Evolutionary conservation across 371 early-diverging fungal species (phyloP), one percentile per base, ranked within the genome.

Genomic region (Mucor circinelloides): DNA sequence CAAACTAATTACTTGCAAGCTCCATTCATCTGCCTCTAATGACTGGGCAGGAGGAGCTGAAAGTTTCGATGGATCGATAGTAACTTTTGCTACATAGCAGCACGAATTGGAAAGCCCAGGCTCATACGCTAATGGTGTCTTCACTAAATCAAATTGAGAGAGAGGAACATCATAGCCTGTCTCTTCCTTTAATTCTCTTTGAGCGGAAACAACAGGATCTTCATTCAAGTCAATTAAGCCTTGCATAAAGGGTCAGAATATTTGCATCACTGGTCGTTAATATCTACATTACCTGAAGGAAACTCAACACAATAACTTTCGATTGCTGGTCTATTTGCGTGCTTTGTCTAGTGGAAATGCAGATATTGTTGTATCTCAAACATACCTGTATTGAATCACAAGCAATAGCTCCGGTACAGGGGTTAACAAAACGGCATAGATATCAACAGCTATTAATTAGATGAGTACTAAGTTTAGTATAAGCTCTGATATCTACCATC

Each of bases 131-230:
- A 86, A 68, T 19, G 84, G 78, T 10, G 55, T 30, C 34, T 66
- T 66, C 0, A 32, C 15, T 10, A 71, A 4, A 25, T 31, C 32
- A 15, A 71, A 58, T 9, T 66, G 1, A 19, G 66, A 40, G 34
- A 42, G 21, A 2, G 66, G 34, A n/a, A 71, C 57, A 21, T 9
- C 13, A 17, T 77, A 88, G 0, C 90, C 90, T 34, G 88, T 89
- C 67, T 90, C 90, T 64, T 90, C 90, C 46, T 67, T 70, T 10
- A 89, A 67, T 66, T 89, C 90, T 12, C 90, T 78, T 21, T 82
- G 69, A 3, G 88, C 89, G 7, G 89, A 82, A 19, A 63, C 46
- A 0, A 74, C 60, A 6, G 84, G 76, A 40, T 69, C 64, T 2
- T 70, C 89, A 32, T 65, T 67, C 6, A 68, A 36, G 66, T 90